Conservation (phyloP, 176 grass and related monocot genomes). For the Raddia guianensis region DNA sequence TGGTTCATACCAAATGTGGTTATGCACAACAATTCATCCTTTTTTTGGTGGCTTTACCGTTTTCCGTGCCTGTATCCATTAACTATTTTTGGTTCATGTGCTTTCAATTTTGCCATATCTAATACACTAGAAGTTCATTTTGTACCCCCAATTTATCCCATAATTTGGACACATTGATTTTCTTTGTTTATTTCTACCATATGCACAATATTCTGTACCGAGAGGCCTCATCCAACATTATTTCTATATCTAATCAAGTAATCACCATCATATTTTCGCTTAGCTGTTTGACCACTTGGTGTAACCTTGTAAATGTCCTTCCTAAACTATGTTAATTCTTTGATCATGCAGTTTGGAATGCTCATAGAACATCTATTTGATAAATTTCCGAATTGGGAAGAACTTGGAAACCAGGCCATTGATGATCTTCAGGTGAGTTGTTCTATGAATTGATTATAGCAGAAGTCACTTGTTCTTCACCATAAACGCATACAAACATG, state of each 20-base stretch:
- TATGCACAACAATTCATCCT: background rate
- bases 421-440: conserved; percentile 87
- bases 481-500: background rate
- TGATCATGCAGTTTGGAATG: conserved; percentile 90
- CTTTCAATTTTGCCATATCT: background rate
- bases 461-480: background rate
- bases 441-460: conserved; percentile 23
- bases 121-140: conserved; percentile 3
- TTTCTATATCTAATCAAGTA: conserved; percentile 4
- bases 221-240: background rate
- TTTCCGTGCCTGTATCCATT: background rate
- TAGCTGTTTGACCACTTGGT: conserved; percentile 4
- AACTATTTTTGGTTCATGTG: background rate
- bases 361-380: conserved; percentile 96
- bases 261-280: background rate
- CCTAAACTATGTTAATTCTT: background rate
- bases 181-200: background rate
- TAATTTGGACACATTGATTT: conserved; percentile 7
- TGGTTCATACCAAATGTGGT: conserved; percentile 20
- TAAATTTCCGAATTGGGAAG: conserved; percentile 89
- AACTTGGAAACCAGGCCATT: conserved; percentile 87
- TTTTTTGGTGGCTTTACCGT: background rate
- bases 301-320: conserved; percentile 4
- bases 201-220: conserved; percentile 10
- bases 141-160: background rate